Evolutionary conservation across 116 monocot species (phyloP), one percentile per base, ranked within the genome.

Genomic region (Iris pallida): DNA sequence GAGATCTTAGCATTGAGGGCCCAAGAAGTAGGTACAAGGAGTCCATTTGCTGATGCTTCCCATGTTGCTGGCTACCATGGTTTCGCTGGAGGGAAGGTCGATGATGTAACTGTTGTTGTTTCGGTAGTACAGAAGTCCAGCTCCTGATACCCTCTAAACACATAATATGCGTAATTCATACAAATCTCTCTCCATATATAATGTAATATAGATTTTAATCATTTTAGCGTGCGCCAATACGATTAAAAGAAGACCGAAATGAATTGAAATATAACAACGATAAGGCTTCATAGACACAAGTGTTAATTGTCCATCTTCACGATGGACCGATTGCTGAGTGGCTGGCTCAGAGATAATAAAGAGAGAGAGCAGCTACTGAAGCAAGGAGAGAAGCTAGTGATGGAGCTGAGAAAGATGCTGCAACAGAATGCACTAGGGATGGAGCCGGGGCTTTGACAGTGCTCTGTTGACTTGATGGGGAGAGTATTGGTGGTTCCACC

Each of bases 1-100:
- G 79, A 81, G 63, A 41, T 77, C 7, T 64, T 97, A 48, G 81
- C 78, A 16, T 64, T 20, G 70, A 82, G 81, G 63, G 92, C 92
- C 4, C 89, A 92, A 20, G 92, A 92, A 56, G 80, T 92, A 42
- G 96, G 96, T 8, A 79, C 68, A 13, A 86, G 78, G 59, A 92
- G 89, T 53, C 96, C 96, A 40, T 96, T 96, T 66, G 76, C 92
- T 2, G 96, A 96, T 69, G 89, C 96, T 18, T 92, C 96, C 46
- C 85, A 79, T 70, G 77, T 76, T 9, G 84, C 92, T 63, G 92
- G 96, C 0, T 89, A 96, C 73, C 83, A 71, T 9, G 60, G 44
- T 42, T 89, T 85, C 42, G 68, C 75, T 7, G 92, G 96, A n/a
- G 96, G 96, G 53, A 96, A 96, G 76, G 83, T 96, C 14, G 96